These are phyloP conservation scores for Parietaria judaica DNA, from an alignment of 306 rosid species.

Conservation along the genomic window DNA sequence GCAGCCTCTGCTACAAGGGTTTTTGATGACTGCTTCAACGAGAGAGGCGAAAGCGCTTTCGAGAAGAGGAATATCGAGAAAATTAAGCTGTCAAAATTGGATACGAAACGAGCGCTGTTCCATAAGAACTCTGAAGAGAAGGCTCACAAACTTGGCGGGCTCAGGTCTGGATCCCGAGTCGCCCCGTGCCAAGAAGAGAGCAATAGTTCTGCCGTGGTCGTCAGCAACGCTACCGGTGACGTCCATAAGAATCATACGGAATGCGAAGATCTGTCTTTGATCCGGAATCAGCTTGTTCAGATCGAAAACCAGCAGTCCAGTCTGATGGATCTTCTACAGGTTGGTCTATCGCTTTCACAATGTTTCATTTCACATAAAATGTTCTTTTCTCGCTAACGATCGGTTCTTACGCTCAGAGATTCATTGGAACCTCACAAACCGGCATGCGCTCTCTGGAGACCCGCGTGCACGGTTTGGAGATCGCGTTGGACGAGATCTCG, in stretches of 20 bases:
- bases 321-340: constrained; percentile 86
- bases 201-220: constrained; percentile 34
- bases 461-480: constrained; percentile 92
- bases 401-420: constrained; percentile 40
- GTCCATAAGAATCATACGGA: constrained; percentile 42
- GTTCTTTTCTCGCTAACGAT: neutral
- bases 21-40: constrained; percentile 29
- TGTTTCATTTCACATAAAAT: neutral
- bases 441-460: constrained; percentile 93
- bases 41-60: constrained; percentile 35
- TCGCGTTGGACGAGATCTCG: constrained; percentile 86
- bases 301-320: constrained; percentile 91
- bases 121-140: constrained; percentile 42
- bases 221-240: constrained; percentile 38
- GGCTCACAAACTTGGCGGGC: constrained; percentile 41
- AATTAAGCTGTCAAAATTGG: constrained; percentile 37
- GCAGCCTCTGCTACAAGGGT: constrained; percentile 25
- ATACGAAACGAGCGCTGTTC: constrained; percentile 43
- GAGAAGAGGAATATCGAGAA: constrained; percentile 42
- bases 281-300: constrained; percentile 78
- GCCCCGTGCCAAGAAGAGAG: constrained; percentile 67
- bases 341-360: constrained; percentile 19
- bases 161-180: constrained; percentile 73
- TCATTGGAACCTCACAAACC: constrained; percentile 88
- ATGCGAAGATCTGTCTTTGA: constrained; percentile 59